These are phyloP conservation scores for Capsicum rhomboideum DNA, from an alignment of 257 asterid genomes.

Conservation along the genomic window DNA sequence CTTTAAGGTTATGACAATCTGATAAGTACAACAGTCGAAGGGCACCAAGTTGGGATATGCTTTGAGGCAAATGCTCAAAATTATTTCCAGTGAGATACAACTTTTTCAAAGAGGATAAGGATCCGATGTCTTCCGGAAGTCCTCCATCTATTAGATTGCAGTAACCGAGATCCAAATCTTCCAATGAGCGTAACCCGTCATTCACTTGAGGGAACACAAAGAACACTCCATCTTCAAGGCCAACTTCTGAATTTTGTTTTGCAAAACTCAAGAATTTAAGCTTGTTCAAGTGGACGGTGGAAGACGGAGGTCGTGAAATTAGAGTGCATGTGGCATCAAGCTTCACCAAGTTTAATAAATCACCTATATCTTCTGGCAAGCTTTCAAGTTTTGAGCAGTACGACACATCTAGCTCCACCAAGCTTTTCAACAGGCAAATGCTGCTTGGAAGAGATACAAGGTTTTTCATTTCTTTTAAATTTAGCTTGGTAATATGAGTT, in stretches of 20 bases:
- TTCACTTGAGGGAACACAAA: neutral
- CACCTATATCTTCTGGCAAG: neutral
- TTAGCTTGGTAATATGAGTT: neutral
- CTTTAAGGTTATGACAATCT: neutral
- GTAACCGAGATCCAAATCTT: neutral
- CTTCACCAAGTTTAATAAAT: neutral
- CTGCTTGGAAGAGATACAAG: neutral
- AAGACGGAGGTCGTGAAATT: neutral
- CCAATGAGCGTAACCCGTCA: neutral
- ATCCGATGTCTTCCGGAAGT: neutral
- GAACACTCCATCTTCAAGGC: neutral
- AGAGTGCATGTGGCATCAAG: neutral
- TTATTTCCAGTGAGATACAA: neutral
- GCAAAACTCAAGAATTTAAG: neutral
- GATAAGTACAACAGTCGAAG: neutral
- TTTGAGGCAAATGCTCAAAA: neutral
- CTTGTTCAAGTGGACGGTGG: neutral
- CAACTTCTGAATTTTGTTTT: neutral
- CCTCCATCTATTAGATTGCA: neutral
- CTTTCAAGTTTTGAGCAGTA: neutral
- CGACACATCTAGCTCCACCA: neutral
- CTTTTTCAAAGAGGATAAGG: neutral
- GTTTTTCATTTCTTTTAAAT: neutral
- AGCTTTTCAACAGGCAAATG: neutral
- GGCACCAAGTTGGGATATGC: neutral